Conservation (phyloP, 345 rosid genomes). For the Murraya koenigii region DNA sequence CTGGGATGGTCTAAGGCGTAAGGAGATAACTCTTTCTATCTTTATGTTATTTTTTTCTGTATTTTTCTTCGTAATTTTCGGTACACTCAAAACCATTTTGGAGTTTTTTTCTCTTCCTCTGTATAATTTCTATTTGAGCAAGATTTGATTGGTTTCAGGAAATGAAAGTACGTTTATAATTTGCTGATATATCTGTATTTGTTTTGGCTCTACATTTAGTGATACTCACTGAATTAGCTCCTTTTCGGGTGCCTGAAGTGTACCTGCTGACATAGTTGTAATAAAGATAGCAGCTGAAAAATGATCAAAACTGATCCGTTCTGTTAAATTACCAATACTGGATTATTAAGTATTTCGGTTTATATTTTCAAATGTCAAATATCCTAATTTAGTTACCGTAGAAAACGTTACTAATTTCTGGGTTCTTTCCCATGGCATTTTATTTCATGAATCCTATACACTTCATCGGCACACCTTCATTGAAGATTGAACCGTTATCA, state of each 20-base stretch:
- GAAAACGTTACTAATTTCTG: neutral
- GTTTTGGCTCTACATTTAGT: neutral
- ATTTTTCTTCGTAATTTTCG: neutral
- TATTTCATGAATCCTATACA: neutral
- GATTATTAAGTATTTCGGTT: neutral
- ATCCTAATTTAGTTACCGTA: neutral
- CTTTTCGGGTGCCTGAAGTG: neutral
- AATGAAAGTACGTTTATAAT: neutral
- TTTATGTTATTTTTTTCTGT: neutral
- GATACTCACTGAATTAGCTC: neutral
- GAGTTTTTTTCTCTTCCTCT: neutral
- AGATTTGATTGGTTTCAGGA: neutral
- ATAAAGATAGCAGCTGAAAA: neutral
- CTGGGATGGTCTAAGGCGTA: conserved; percentile 40
- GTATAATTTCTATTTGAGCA: neutral
- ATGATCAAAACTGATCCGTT: neutral
- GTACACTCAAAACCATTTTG: no score
- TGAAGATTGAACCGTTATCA: neutral
- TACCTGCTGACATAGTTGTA: neutral
- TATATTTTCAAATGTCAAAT: neutral
- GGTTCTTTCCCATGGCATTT: neutral
- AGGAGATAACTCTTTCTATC: neutral
- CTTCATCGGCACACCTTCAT: no score
- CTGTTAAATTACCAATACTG: neutral
- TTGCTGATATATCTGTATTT: neutral